These are phyloP conservation scores for Apiospora saccharicola DNA, from an alignment of 2,329 filamentous ascomycete species.

Conservation along the genomic window DNA sequence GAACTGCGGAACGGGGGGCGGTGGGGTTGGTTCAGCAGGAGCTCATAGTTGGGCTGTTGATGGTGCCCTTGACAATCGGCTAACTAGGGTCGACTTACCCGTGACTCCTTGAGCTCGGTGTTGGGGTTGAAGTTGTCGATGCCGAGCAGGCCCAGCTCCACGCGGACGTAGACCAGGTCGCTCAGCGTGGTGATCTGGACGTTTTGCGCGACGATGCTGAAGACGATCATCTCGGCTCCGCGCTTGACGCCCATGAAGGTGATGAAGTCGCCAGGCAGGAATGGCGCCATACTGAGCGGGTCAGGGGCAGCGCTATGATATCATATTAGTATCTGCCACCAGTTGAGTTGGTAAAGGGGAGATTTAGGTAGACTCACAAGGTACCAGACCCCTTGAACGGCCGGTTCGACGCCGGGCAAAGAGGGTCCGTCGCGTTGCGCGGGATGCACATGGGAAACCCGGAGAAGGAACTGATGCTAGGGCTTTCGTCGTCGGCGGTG, in stretches of 20 bases:
- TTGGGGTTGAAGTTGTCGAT: constrained; percentile 46
- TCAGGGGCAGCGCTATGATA: constrained; percentile 44
- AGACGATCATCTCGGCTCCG: constrained; percentile 44
- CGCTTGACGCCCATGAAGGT: constrained; percentile 43
- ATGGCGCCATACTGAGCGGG: constrained; percentile 46
- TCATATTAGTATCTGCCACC: background rate
- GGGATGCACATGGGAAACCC: constrained; percentile 62
- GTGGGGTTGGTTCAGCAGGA: background rate
- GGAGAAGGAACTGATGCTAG: constrained; percentile 55
- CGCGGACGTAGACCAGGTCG: constrained; percentile 44
- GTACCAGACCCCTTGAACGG: constrained; percentile 43
- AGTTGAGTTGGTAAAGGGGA: background rate
- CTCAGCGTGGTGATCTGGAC: constrained; percentile 45
- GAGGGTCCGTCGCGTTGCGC: constrained; percentile 46
- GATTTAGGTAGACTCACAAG: constrained; percentile 38
- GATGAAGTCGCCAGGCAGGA: constrained; percentile 47
- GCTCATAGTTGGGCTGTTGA: background rate
- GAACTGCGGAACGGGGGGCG: constrained; percentile 34
- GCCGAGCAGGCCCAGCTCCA: constrained; percentile 45
- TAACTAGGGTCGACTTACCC: constrained; percentile 36
- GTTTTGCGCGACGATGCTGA: constrained; percentile 47
- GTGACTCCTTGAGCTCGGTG: constrained; percentile 45
- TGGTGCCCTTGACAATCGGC: background rate
- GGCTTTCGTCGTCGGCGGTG: constrained; percentile 56
- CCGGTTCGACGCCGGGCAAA: constrained; percentile 45